Conservation (phyloP, 306 rosid genomes). For the Dalbergia cochinchinensis region DNA sequence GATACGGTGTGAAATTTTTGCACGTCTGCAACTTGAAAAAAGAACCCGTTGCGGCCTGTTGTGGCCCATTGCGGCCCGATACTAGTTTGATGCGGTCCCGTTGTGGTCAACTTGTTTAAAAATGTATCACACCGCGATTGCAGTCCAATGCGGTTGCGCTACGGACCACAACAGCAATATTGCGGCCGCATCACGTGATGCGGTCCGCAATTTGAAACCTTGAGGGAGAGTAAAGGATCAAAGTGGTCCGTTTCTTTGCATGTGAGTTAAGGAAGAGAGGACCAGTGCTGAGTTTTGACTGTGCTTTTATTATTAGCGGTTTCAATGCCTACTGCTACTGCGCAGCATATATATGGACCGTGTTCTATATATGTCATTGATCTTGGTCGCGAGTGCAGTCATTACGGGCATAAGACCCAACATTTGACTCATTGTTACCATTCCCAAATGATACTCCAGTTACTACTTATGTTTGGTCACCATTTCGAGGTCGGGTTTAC, state of each 20-base stretch:
- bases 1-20: too few species aligned
- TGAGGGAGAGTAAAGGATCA: not conserved
- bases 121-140: too few species aligned
- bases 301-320: conserved; percentile 6
- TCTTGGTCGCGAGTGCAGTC: conserved; percentile 28
- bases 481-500: conserved; percentile 2
- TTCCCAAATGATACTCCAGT: conserved; percentile 29
- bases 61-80: too few species aligned
- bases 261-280: conserved; percentile 36
- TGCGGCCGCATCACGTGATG: too few species aligned
- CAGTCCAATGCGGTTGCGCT: too few species aligned
- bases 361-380: conserved; percentile 26
- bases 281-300: conserved; percentile 29
- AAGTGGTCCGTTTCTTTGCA: conserved; percentile 39
- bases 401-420: not conserved
- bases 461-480: conserved; percentile 31
- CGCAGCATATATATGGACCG: conserved; percentile 33
- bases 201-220: too few species aligned
- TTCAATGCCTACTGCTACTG: conserved; percentile 13
- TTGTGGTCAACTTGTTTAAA: too few species aligned
- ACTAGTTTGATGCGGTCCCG: too few species aligned
- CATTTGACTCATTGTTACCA: conserved; percentile 7
- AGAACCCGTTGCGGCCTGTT: too few species aligned
- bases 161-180: too few species aligned
- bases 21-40: too few species aligned